These are phyloP conservation scores for Albugo laibachii DNA, from an alignment of 352 stramenopile species.

Conservation along the genomic window DNA sequence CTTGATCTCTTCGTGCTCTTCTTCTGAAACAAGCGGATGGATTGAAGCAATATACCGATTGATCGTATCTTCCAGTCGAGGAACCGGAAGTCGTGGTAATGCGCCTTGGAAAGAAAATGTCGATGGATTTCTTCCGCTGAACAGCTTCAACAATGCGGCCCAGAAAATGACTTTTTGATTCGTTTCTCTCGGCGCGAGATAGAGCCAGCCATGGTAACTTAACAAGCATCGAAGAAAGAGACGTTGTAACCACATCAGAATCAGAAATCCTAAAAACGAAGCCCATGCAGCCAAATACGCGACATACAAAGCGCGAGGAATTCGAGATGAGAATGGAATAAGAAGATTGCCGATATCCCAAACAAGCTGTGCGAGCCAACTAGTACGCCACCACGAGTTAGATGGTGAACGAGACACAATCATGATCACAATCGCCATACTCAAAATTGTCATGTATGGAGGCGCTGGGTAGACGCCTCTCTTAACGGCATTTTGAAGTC, in stretches of 20 bases:
- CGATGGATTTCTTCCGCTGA: slow-evolving; percentile 56
- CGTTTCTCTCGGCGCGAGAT: slow-evolving; percentile 49
- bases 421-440: slow-evolving; percentile 35
- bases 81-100: slow-evolving; percentile 84
- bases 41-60: slow-evolving; percentile 83
- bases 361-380: slow-evolving; percentile 41
- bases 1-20: slow-evolving; percentile 80
- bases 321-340: slow-evolving; percentile 34
- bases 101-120: slow-evolving; percentile 85
- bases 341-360: slow-evolving; percentile 67
- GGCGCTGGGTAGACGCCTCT: slow-evolving; percentile 61
- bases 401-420: slow-evolving; percentile 30
- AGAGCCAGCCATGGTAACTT: slow-evolving; percentile 78
- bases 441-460: slow-evolving; percentile 20
- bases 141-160: slow-evolving; percentile 60
- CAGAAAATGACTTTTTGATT: slow-evolving; percentile 39
- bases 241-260: slow-evolving; percentile 74
- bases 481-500: slow-evolving; percentile 47
- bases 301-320: slow-evolving; percentile 56
- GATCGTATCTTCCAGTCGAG: slow-evolving; percentile 85
- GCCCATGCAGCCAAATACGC: slow-evolving; percentile 71
- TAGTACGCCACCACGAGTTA: slow-evolving; percentile 76
- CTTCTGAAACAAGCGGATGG: slow-evolving; percentile 67
- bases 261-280: slow-evolving; percentile 52
- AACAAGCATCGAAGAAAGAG: slow-evolving; percentile 63